Evolutionary conservation across 2,329 filamentous ascomycete species (phyloP).

Genomic region (Beauveria caledonica): DNA sequence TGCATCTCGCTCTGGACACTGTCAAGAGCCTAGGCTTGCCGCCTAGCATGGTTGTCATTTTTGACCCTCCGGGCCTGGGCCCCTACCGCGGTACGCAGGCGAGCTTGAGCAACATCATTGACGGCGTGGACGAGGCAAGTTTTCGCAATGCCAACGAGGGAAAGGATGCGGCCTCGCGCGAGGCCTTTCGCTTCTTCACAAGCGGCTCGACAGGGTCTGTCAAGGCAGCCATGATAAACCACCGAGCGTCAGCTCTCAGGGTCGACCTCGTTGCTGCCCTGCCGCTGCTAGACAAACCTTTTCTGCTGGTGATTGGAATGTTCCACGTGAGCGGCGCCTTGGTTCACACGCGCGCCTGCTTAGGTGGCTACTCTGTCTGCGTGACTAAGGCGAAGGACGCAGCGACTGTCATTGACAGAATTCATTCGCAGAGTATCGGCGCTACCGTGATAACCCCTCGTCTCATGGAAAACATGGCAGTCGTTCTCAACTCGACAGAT

Average conservation of each 20-base stretch:
- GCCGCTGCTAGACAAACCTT: not conserved
- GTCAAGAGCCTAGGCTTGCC: not conserved
- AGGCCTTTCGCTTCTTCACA: conserved; percentile 5
- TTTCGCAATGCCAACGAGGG: conserved; percentile 5
- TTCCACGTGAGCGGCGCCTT: not conserved
- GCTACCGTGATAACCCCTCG: not conserved
- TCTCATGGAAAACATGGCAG: not conserved
- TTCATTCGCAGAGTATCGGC: not conserved
- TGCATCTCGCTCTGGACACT: not conserved
- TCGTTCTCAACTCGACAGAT: not conserved
- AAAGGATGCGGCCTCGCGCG: not conserved
- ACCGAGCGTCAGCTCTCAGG: not conserved
- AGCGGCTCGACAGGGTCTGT: conserved; percentile 3
- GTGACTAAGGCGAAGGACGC: not conserved
- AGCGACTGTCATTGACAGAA: not conserved
- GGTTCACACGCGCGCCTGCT: not conserved
- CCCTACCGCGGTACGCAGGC: not conserved
- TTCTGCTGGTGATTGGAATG: not conserved
- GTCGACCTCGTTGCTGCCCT: not conserved
- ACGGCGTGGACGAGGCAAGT: not conserved
- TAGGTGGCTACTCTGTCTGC: not conserved
- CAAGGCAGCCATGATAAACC: conserved; percentile 3
- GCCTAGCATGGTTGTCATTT: not conserved
- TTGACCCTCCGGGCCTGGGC: not conserved
- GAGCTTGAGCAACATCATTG: not conserved